phyloP scores from a whole-genome alignment of 2,329 filamentous ascomycete genomes.

The Arachnopeziza araneosa region DNA sequence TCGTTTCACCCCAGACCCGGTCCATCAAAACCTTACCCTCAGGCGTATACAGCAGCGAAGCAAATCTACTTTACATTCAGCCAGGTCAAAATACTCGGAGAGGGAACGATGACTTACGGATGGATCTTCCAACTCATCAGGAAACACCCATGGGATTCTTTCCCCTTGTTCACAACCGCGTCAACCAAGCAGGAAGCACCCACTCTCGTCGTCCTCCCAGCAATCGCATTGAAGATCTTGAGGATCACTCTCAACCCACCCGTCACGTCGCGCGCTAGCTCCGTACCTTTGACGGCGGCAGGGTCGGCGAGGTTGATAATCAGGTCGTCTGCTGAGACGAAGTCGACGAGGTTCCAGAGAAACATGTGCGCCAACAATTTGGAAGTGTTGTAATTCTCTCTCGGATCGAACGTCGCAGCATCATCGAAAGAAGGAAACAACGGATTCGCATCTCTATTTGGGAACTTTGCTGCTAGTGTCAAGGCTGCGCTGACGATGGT shows the following conservation, averaged over 20 bases:
- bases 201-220: conserved; percentile 31
- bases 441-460: conserved; percentile 21
- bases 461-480: conserved; percentile 27
- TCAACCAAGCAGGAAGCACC: conserved; percentile 45
- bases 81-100: not conserved
- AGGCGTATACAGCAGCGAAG: conserved; percentile 29
- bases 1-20: conserved; percentile 36
- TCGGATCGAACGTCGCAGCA: conserved; percentile 15
- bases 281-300: conserved; percentile 35
- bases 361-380: conserved; percentile 34
- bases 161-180: conserved; percentile 39
- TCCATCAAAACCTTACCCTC: conserved; percentile 33
- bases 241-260: conserved; percentile 18
- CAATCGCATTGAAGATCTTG: conserved; percentile 10
- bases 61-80: conserved; percentile 24
- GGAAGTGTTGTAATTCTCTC: conserved; percentile 28
- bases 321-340: conserved; percentile 32
- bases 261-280: conserved; percentile 32
- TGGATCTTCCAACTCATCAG: conserved; percentile 42
- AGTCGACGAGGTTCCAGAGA: conserved; percentile 35
- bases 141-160: conserved; percentile 46
- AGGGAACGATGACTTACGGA: conserved; percentile 35
- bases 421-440: conserved; percentile 32
- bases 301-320: conserved; percentile 35
- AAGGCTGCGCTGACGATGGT: conserved; percentile 13